These are phyloP conservation scores for Cubamyces lactineus DNA, from an alignment of 768 basidiomycete species.

Conservation along the genomic window DNA sequence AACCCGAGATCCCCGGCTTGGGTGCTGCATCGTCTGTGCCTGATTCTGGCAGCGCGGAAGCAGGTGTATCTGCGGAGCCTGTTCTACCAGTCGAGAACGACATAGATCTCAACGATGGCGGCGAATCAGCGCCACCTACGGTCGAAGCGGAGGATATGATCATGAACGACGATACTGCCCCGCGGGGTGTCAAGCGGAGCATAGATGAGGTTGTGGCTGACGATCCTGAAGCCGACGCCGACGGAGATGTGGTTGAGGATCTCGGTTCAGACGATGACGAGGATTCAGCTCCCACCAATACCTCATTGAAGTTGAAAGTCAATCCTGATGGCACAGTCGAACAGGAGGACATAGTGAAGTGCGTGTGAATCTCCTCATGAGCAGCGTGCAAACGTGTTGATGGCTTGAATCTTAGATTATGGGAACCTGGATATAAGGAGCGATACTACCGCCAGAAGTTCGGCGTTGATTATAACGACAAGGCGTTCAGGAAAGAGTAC, in stretches of 20 bases:
- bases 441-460: conserved; percentile 97
- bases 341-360: conserved; percentile 93
- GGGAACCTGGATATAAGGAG: conserved; percentile 95
- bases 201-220: conserved; percentile 48
- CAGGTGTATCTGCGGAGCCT: conserved; percentile 6
- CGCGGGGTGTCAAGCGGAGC: conserved; percentile 50
- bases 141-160: conserved; percentile 23
- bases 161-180: conserved; percentile 34
- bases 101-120: conserved; percentile 11
- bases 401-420: conserved; percentile 58
- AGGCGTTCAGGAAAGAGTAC: conserved; percentile 73
- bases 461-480: conserved; percentile 69
- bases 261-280: conserved; percentile 40
- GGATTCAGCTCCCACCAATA: conserved; percentile 44
- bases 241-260: conserved; percentile 22
- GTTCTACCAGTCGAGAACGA: conserved; percentile 14
- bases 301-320: conserved; percentile 67
- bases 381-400: conserved; percentile 16
- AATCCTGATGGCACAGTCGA: conserved; percentile 93
- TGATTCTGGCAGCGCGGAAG: conserved; percentile 1
- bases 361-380: conserved; percentile 37
- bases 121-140: conserved; percentile 20
- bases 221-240: conserved; percentile 39
- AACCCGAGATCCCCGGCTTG: conserved; percentile 32
- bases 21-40: conserved; percentile 24